Evolutionary conservation across 108 stramenopile genomes (phyloP).

Genomic region (Heterococcus sp.): DNA sequence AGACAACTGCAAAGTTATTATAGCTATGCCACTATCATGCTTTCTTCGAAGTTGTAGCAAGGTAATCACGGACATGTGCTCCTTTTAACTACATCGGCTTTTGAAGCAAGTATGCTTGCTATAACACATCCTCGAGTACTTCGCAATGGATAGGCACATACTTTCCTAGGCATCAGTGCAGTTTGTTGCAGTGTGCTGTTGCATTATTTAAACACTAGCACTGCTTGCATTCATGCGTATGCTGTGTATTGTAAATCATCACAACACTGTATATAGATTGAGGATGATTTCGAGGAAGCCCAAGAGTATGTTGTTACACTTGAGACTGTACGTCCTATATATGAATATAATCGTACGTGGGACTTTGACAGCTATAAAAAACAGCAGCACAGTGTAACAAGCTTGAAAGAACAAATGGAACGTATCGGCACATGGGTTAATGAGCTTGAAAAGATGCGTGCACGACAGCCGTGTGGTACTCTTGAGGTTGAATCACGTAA

Average conservation of each 20-base stretch:
- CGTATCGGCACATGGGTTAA: slow-evolving; percentile 55
- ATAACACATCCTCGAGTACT: not conserved
- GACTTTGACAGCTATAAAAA: slow-evolving; percentile 52
- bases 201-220: not conserved
- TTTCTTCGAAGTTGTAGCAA: too few species aligned
- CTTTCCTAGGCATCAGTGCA: not conserved
- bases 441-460: slow-evolving; percentile 62
- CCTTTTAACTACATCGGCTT: too few species aligned
- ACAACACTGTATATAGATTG: too few species aligned
- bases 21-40: too few species aligned
- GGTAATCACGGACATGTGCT: too few species aligned
- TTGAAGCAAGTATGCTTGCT: too few species aligned
- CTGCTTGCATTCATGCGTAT: not conserved
- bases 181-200: not conserved
- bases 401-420: slow-evolving; percentile 50
- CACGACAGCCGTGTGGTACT: slow-evolving; percentile 49
- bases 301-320: slow-evolving; percentile 48
- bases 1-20: not conserved
- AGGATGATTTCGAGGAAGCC: too few species aligned
- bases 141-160: not conserved
- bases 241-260: not conserved
- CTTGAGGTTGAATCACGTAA: slow-evolving; percentile 54
- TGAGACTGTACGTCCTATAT: slow-evolving; percentile 54
- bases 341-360: slow-evolving; percentile 51
- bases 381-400: slow-evolving; percentile 47